These are phyloP conservation scores for Talaromyces trachyspermus DNA, from an alignment of 495 filamentous ascomycete species.

Conservation along the genomic window DNA sequence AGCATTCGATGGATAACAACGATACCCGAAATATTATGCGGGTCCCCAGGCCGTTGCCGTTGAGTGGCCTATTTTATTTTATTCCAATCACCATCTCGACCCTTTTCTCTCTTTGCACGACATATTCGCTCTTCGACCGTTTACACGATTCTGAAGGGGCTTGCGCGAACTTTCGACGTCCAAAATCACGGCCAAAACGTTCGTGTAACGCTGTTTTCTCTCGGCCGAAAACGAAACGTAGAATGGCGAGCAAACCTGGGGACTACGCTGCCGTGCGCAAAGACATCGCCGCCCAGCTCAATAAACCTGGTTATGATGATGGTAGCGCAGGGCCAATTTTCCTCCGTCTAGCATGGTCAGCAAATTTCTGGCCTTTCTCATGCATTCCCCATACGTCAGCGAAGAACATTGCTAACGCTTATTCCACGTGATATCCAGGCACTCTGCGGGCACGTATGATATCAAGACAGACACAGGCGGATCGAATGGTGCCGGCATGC, in stretches of 20 bases:
- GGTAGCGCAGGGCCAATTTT: constrained; percentile 55
- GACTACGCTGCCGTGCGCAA: constrained; percentile 47
- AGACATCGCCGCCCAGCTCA: constrained; percentile 46
- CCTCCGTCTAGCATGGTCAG: constrained; percentile 54
- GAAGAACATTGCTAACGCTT: constrained; percentile 7
- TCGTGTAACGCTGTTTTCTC: constrained; percentile 1
- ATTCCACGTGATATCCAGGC: constrained; percentile 27
- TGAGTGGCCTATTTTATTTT: too few species aligned
- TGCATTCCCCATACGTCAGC: too few species aligned
- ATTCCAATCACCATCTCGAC: too few species aligned
- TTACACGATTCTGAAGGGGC: background rate
- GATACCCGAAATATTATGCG: too few species aligned
- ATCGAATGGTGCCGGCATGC: constrained; percentile 58
- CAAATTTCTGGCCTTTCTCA: constrained; percentile 11
- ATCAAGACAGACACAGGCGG: constrained; percentile 50
- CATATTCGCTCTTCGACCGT: too few species aligned
- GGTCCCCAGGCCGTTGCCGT: too few species aligned
- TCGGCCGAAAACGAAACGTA: constrained; percentile 24
- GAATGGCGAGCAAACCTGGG: constrained; percentile 27
- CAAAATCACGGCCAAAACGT: background rate
- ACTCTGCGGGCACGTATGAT: constrained; percentile 56
- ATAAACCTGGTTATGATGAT: constrained; percentile 56
- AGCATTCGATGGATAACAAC: too few species aligned
- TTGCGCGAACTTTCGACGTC: background rate
- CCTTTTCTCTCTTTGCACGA: too few species aligned